phyloP scores from a whole-genome alignment of 2,329 filamentous ascomycete species.

The Phialemonium atrogriseum region DNA sequence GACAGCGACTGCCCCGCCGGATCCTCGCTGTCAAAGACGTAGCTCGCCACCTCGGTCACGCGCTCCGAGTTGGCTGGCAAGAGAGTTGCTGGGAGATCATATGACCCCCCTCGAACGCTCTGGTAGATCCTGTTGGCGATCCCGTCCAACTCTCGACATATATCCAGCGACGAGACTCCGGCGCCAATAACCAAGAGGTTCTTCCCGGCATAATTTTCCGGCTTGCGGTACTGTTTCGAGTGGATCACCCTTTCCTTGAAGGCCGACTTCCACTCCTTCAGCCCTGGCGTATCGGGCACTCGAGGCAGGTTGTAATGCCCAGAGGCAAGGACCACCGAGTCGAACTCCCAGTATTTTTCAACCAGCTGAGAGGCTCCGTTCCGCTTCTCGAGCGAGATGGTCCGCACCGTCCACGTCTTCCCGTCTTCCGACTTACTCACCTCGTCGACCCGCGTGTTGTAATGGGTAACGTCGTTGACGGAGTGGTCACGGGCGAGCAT shows the following conservation, averaged over 20 bases:
- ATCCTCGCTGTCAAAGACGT: constrained; percentile 25
- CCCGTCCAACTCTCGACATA: constrained; percentile 28
- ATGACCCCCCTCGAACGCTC: constrained; percentile 51
- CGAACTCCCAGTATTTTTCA: constrained; percentile 36
- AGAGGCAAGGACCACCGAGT: constrained; percentile 57
- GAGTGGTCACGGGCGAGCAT: constrained; percentile 42
- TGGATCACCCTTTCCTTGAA: constrained; percentile 50
- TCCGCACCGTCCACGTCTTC: constrained; percentile 41
- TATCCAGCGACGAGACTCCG: constrained; percentile 33
- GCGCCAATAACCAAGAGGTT: constrained; percentile 45
- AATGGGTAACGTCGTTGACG: constrained; percentile 40
- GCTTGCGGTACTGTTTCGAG: constrained; percentile 64
- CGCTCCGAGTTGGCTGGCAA: constrained; percentile 45
- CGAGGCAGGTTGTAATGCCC: constrained; percentile 60
- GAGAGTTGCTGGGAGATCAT: constrained; percentile 45
- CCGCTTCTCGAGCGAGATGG: constrained; percentile 30
- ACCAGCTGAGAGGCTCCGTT: constrained; percentile 15
- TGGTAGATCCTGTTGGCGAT: constrained; percentile 32
- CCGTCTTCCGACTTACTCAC: constrained; percentile 32
- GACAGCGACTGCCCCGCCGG: constrained; percentile 7
- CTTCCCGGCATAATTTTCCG: constrained; percentile 32
- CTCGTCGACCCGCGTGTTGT: constrained; percentile 51
- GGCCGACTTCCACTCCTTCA: constrained; percentile 45
- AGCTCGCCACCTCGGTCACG: constrained; percentile 42
- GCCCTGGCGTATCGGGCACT: constrained; percentile 51